Percentiles rank a stretch among this genome's conserved stretches.
These are phyloP conservation scores for Hypomyces perniciosus DNA, from an alignment of 2,329 filamentous ascomycete species.

Conservation along the genomic window DNA sequence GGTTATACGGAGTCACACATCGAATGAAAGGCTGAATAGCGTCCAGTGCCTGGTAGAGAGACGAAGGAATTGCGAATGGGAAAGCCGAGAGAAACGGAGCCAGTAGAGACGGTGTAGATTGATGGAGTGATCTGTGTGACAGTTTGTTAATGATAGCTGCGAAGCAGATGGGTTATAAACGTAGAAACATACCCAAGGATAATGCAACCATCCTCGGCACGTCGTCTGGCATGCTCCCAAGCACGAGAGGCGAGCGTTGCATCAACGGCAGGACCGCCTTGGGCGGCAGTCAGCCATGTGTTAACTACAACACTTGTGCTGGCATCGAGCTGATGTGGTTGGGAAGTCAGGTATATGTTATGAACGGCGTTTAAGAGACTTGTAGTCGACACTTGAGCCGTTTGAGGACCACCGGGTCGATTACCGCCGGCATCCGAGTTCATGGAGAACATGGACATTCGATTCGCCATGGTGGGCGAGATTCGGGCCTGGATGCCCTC, in stretches of 20 bases:
- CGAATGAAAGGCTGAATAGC: slow-evolving; percentile 81
- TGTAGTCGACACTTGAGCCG: slow-evolving; percentile 82
- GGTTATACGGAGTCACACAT: slow-evolving; percentile 83
- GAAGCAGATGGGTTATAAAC: neutral
- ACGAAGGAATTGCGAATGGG: slow-evolving; percentile 70
- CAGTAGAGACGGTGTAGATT: slow-evolving; percentile 79
- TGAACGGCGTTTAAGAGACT: slow-evolving; percentile 89
- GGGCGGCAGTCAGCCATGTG: slow-evolving; percentile 82
- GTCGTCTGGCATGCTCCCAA: slow-evolving; percentile 92
- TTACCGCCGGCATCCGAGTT: slow-evolving; percentile 57
- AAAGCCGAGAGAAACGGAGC: slow-evolving; percentile 74
- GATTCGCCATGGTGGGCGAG: slow-evolving; percentile 48
- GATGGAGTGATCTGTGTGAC: slow-evolving; percentile 68
- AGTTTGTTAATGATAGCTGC: neutral
- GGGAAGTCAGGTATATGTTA: slow-evolving; percentile 74
- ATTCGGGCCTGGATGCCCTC: slow-evolving; percentile 18
- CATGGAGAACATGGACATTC: slow-evolving; percentile 65
- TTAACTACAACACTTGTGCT: slow-evolving; percentile 91
- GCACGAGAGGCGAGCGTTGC: slow-evolving; percentile 69
- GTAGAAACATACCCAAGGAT: slow-evolving; percentile 64
- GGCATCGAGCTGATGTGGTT: slow-evolving; percentile 82
- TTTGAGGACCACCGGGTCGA: slow-evolving; percentile 57
- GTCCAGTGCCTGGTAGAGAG: slow-evolving; percentile 71
- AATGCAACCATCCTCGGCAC: slow-evolving; percentile 93
- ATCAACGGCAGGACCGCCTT: slow-evolving; percentile 70